These are phyloP conservation scores for Lactarius hengduanensis DNA, from an alignment of 768 basidiomycete species.

Conservation along the genomic window DNA sequence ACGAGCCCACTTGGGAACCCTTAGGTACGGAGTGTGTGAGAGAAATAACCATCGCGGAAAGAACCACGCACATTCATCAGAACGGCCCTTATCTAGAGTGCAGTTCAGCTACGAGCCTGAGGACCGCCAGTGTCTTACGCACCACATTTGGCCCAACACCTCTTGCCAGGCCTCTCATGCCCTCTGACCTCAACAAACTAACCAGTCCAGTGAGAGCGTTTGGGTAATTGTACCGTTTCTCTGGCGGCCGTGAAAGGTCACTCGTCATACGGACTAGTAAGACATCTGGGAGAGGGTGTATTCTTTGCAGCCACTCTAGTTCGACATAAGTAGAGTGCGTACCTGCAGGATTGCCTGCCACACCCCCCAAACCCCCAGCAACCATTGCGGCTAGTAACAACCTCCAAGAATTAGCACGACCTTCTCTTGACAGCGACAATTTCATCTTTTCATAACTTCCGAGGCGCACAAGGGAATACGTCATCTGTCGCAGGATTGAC, in stretches of 20 bases:
- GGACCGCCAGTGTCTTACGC: slow-evolving; percentile 32
- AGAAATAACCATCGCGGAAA: slow-evolving; percentile 17
- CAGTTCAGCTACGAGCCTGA: slow-evolving; percentile 19
- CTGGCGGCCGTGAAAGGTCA: slow-evolving; percentile 71
- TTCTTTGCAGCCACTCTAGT: background rate
- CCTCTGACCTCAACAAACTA: slow-evolving; percentile 65
- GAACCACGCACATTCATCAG: slow-evolving; percentile 67
- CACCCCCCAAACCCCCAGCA: slow-evolving; percentile 78
- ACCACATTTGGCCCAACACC: slow-evolving; percentile 81
- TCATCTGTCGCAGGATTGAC: slow-evolving; percentile 85
- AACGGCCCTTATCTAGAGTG: slow-evolving; percentile 52
- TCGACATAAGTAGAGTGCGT: slow-evolving; percentile 27
- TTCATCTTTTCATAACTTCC: slow-evolving; percentile 83
- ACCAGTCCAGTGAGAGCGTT: slow-evolving; percentile 77
- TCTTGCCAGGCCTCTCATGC: slow-evolving; percentile 61
- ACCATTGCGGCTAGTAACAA: slow-evolving; percentile 64
- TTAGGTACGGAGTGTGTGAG: slow-evolving; percentile 33
- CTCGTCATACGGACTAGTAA: slow-evolving; percentile 86
- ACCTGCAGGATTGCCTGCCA: slow-evolving; percentile 85
- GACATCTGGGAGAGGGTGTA: slow-evolving; percentile 47
- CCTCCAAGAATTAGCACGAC: slow-evolving; percentile 51
- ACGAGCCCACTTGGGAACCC: slow-evolving; percentile 86
- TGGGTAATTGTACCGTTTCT: slow-evolving; percentile 71
- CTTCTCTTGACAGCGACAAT: slow-evolving; percentile 47
- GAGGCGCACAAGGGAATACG: slow-evolving; percentile 82